Evolutionary conservation across 78 protist species (phyloP).

Genomic region (Dictyostelium purpureum): DNA sequence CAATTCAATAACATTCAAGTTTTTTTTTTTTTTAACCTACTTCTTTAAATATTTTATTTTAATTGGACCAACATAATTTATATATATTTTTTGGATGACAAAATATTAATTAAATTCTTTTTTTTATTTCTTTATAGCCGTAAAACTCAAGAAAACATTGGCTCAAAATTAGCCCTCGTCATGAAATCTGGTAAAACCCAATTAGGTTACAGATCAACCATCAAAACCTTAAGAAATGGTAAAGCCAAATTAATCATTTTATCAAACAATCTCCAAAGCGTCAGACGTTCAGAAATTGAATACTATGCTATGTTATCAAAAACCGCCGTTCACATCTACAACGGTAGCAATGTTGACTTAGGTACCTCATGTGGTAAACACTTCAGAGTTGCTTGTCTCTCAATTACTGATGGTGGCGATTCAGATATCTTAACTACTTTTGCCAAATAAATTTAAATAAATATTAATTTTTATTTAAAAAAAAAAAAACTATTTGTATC

Average conservation of each 20-base stretch:
- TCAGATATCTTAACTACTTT: constrained; percentile 96
- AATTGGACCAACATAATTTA: too few species aligned
- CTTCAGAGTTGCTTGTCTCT: constrained; percentile 93
- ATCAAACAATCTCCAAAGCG: constrained; percentile 98
- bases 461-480: too few species aligned
- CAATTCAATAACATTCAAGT: too few species aligned
- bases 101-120: too few species aligned
- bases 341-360: constrained; percentile 98
- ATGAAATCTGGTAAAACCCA: constrained; percentile 98
- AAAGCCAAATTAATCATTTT: constrained; percentile 97
- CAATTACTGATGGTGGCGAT: constrained; percentile 98
- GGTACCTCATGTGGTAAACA: constrained; percentile 99
- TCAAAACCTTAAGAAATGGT: constrained; percentile 96
- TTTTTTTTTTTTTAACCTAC: too few species aligned
- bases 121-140: too few species aligned
- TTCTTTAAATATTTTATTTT: too few species aligned
- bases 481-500: not conserved
- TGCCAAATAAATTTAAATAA: constrained; percentile 58
- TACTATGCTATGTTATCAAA: constrained; percentile 99
- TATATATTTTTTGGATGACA: too few species aligned
- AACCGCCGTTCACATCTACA: constrained; percentile 98
- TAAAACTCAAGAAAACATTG: constrained; percentile 93
- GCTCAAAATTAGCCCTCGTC: constrained; percentile 97
- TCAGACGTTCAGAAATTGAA: constrained; percentile 98
- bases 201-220: constrained; percentile 97